A percentile compares a stretch with the other conserved stretches of the same genome.
Evolutionary conservation across 2,329 filamentous ascomycete genomes (phyloP).

Genomic region (Xylaria sp.): DNA sequence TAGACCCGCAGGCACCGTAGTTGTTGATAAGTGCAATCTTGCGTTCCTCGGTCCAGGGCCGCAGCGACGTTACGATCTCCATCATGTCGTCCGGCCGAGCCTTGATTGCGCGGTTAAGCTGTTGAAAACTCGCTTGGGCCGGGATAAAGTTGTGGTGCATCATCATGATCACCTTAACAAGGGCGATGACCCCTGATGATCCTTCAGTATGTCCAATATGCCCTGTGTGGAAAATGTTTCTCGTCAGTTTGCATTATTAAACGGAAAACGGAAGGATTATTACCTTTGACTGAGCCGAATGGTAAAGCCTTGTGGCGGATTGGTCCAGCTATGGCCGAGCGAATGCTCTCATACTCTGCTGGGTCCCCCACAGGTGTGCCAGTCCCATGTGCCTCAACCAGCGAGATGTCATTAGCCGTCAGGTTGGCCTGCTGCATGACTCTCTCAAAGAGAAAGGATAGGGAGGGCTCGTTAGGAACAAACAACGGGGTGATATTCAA

Average conservation of each 20-base stretch:
- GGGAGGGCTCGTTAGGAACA: constrained; percentile 50
- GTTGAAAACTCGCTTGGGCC: too few species aligned
- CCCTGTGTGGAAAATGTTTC: too few species aligned
- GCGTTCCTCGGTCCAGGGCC: background rate
- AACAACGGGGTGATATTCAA: constrained; percentile 53
- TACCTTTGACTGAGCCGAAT: too few species aligned
- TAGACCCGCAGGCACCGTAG: constrained; percentile 49
- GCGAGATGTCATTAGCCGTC: constrained; percentile 36
- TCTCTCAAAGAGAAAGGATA: constrained; percentile 44
- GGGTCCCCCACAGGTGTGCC: constrained; percentile 56
- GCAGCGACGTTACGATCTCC: constrained; percentile 31
- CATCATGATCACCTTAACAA: too few species aligned
- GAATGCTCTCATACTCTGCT: constrained; percentile 34
- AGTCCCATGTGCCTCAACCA: constrained; percentile 55
- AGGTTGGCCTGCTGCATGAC: constrained; percentile 43
- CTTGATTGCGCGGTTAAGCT: too few species aligned
- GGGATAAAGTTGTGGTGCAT: too few species aligned
- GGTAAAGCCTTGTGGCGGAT: too few species aligned
- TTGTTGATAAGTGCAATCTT: constrained; percentile 46
- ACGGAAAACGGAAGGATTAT: too few species aligned
- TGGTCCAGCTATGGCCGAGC: constrained; percentile 25
- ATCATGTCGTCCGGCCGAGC: constrained; percentile 25
- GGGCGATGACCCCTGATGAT: too few species aligned
- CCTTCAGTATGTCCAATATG: too few species aligned
- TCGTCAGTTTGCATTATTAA: too few species aligned